These are phyloP conservation scores for Madurella mycetomatis DNA, from an alignment of 2,329 filamentous ascomycete species.

Conservation along the genomic window DNA sequence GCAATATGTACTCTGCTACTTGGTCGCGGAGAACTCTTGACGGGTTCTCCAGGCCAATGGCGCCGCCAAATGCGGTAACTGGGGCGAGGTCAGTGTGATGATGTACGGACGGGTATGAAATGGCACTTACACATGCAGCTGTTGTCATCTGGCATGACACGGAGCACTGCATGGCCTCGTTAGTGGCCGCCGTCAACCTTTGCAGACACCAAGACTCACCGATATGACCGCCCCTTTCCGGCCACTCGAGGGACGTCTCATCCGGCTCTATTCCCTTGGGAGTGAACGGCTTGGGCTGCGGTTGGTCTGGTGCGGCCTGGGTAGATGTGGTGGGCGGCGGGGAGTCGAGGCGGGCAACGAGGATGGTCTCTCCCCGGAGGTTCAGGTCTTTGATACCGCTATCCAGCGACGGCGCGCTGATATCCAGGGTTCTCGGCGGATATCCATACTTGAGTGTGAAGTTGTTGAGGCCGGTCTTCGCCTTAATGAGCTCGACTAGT, in stretches of 20 bases:
- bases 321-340: slow-evolving; percentile 15
- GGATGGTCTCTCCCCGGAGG: slow-evolving; percentile 48
- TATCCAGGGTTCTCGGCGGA: slow-evolving; percentile 66
- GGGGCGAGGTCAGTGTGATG: neutral
- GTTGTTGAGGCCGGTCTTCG: slow-evolving; percentile 58
- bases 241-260: slow-evolving; percentile 46
- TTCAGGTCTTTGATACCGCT: slow-evolving; percentile 45
- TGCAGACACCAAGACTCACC: slow-evolving; percentile 37
- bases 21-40: slow-evolving; percentile 62
- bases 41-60: slow-evolving; percentile 24
- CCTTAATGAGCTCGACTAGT: slow-evolving; percentile 56
- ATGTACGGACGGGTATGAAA: neutral
- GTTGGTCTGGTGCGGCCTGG: slow-evolving; percentile 13
- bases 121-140: slow-evolving; percentile 64
- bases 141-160: slow-evolving; percentile 97
- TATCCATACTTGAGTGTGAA: slow-evolving; percentile 83
- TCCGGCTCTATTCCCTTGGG: slow-evolving; percentile 36
- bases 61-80: slow-evolving; percentile 73
- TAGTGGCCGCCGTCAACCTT: slow-evolving; percentile 22
- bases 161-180: slow-evolving; percentile 59
- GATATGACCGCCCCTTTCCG: slow-evolving; percentile 47
- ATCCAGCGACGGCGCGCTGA: slow-evolving; percentile 43
- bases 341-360: slow-evolving; percentile 42
- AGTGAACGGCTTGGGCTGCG: slow-evolving; percentile 25
- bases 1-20: slow-evolving; percentile 73